These are phyloP conservation scores for Ceratocystiopsis brevicomis DNA, from an alignment of 2,329 filamentous ascomycete species.

Conservation along the genomic window DNA sequence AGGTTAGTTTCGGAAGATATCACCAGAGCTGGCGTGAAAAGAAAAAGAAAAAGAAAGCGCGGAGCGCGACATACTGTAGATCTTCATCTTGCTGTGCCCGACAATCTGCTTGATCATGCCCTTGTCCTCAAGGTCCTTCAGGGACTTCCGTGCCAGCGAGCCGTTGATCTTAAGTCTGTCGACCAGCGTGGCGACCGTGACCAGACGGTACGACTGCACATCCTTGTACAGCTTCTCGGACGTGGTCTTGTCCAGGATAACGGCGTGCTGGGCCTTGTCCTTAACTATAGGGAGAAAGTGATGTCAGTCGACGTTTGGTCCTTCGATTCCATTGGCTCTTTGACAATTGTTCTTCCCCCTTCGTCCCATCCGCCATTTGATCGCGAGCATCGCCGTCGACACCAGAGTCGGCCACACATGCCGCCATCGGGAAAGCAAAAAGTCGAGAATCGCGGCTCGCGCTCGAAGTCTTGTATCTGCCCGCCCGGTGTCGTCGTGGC, in stretches of 20 bases:
- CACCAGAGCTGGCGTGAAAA: neutral
- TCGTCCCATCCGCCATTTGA: neutral
- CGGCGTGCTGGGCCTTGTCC: slow-evolving; percentile 99
- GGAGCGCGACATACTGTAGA: slow-evolving; percentile 56
- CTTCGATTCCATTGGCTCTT: no score
- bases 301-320: no score
- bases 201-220: slow-evolving; percentile 98
- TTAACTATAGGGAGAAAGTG: slow-evolving; percentile 42
- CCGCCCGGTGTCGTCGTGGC: no score
- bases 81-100: slow-evolving; percentile 89
- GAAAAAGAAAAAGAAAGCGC: neutral
- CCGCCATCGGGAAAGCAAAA: no score
- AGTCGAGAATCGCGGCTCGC: no score
- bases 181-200: slow-evolving; percentile 96
- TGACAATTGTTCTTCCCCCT: no score
- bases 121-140: slow-evolving; percentile 91
- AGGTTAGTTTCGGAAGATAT: no score
- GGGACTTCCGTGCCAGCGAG: slow-evolving; percentile 75
- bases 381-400: no score
- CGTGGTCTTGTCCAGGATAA: slow-evolving; percentile 95
- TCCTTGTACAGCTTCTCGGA: slow-evolving; percentile 99
- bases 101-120: slow-evolving; percentile 97
- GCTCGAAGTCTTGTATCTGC: no score
- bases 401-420: no score
- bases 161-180: slow-evolving; percentile 99